Evolutionary conservation across 441 rosid genomes (phyloP), one percentile per base, ranked within the genome.

Genomic region (Melianthus villosus): DNA sequence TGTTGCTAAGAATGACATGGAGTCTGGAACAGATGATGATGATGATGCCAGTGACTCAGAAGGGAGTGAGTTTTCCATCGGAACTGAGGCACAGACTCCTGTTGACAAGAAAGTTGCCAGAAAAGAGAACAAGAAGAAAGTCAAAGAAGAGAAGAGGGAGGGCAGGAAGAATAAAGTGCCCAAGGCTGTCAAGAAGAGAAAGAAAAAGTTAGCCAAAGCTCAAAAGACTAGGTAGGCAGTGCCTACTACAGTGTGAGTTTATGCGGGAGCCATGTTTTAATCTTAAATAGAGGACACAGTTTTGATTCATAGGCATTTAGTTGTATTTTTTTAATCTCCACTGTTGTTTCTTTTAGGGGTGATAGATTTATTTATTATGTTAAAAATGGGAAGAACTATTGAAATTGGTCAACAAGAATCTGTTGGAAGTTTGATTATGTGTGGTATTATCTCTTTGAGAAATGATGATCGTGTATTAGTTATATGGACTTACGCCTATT

Each of bases 61-160:
- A 12, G 54, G 25, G n/a, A 35, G 40, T 3, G 54, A 25, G 38
- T 49, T 46, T 0, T 39, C 42, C 0, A 45, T 46, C 1, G 58
- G 44, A 35, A 42, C 14, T 4, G 63, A 42, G 52, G 59, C 35
- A 9, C 34, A 55, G 45, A 65, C 55, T 40, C 59, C 69, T n/a
- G 55, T 19, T 10, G 89, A 79, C 47, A 76, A 63, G 71, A 77
- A 54, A 56, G 76, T 92, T 4, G 92, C 92, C 0, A 74, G 95
- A 61, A 81, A 89, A 69, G 95, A 81, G 73, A 60, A 89, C 41
- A 89, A 83, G 46, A 89, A 71, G 92, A 83, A 79, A 62, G 95
- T 89, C 2, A 89, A 72, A 56, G 93, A 81, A 50, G 97, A 81
- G 61, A 83, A 69, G 62, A 65, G 92, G 56, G 93, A 83, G 33